Evolutionary conservation across 75 land plant genomes (phyloP).

Genomic region (Ceratopteris richardii): DNA sequence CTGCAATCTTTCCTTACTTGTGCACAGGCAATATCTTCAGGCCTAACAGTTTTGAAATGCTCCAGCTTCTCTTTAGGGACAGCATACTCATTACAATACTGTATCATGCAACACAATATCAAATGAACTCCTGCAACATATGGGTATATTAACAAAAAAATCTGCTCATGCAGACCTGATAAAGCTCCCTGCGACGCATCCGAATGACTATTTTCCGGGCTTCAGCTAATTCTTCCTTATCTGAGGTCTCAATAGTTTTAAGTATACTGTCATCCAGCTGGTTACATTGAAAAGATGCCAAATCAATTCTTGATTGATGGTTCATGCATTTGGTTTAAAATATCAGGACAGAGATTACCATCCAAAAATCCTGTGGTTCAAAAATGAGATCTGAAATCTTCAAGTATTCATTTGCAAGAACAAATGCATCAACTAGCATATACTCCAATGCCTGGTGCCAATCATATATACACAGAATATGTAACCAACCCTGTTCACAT

Average conservation of each 20-base stretch:
- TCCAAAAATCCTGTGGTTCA: conserved; percentile 81
- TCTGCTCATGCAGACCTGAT: conserved; percentile 80
- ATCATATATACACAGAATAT: background rate
- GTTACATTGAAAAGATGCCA: background rate
- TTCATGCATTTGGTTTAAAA: background rate
- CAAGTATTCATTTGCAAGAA: conserved; percentile 72
- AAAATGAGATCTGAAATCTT: conserved; percentile 38
- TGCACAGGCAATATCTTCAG: conserved; percentile 65
- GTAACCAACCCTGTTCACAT: too few relatives aligned
- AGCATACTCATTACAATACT: conserved; percentile 83
- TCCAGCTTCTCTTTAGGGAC: conserved; percentile 59
- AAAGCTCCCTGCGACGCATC: conserved; percentile 73
- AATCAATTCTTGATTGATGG: too few relatives aligned
- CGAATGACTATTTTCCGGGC: conserved; percentile 65
- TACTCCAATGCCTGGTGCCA: conserved; percentile 78
- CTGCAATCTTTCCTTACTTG: conserved; percentile 21
- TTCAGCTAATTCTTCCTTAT: conserved; percentile 47
- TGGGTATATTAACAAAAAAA: too few relatives aligned
- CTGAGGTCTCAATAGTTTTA: conserved; percentile 71
- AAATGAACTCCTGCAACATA: conserved; percentile 1
- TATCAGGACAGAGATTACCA: conserved; percentile 29
- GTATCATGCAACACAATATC: conserved; percentile 5
- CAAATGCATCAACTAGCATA: conserved; percentile 85
- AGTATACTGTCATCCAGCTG: conserved; percentile 86
- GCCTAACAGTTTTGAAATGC: conserved; percentile 61